Conservation (phyloP, 805 yeast species). For the Zygosaccharomyces kombuchaensis region DNA sequence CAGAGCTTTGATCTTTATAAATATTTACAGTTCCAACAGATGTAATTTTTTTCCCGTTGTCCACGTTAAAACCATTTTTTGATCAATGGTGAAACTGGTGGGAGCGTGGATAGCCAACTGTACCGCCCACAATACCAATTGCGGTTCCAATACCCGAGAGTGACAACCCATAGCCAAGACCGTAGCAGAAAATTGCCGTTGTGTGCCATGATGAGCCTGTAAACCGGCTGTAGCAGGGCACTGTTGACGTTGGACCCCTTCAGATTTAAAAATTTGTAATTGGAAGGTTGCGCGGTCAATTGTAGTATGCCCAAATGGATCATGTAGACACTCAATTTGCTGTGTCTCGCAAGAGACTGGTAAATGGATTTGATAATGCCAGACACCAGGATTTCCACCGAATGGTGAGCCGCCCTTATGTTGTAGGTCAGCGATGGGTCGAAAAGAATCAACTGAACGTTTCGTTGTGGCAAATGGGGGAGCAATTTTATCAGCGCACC, state of each 20-base stretch:
- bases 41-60: neutral
- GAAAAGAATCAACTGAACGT: conserved; percentile 26
- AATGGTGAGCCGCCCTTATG: conserved; percentile 23
- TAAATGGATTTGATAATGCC: conserved; percentile 25
- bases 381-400: conserved; percentile 29
- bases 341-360: conserved; percentile 16
- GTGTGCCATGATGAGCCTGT: conserved; percentile 23
- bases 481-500: conserved; percentile 21
- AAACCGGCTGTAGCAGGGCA: conserved; percentile 26
- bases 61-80: neutral
- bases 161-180: conserved; percentile 11
- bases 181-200: conserved; percentile 22
- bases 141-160: conserved; percentile 14
- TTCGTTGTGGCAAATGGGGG: conserved; percentile 18
- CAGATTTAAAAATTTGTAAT: conserved; percentile 27
- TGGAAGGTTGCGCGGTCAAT: conserved; percentile 33
- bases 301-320: conserved; percentile 29
- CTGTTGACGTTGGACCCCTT: conserved; percentile 26
- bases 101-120: conserved; percentile 16
- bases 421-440: conserved; percentile 31
- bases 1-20: conserved; percentile 21
- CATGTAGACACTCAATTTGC: conserved; percentile 16
- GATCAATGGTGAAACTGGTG: conserved; percentile 5
- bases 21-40: neutral
- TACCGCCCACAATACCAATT: conserved; percentile 23